Conservation (phyloP, 768 basidiomycete species). For the Suillus discolor region DNA sequence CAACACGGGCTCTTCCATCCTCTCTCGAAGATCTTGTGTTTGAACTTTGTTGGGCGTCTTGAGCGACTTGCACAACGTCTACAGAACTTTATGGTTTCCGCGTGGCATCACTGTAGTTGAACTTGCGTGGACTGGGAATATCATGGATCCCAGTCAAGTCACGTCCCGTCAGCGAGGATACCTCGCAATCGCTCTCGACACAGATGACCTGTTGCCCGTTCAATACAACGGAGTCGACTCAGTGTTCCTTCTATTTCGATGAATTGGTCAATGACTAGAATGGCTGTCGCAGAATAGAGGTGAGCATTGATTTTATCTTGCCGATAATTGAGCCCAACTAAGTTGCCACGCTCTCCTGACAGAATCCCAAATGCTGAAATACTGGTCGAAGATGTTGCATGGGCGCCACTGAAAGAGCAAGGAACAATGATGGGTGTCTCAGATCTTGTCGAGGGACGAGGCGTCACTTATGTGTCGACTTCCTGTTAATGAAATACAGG, state of each 20-base stretch:
- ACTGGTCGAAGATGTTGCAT: neutral
- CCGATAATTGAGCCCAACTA: neutral
- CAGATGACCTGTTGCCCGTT: neutral
- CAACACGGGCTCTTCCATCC: neutral
- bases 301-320: neutral
- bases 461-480: slow-evolving; percentile 39
- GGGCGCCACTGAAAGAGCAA: neutral
- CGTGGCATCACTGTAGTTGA: neutral
- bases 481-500: slow-evolving; percentile 25
- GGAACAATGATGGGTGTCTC: neutral
- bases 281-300: neutral
- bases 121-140: neutral
- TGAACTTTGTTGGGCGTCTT: neutral
- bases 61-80: neutral
- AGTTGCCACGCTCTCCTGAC: neutral
- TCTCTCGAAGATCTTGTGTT: neutral
- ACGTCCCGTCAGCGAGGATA: neutral
- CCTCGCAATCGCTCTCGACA: neutral
- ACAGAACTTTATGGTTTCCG: neutral
- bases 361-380: neutral
- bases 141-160: neutral
- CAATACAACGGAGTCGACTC: neutral
- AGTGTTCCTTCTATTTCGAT: neutral
- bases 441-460: slow-evolving; percentile 36
- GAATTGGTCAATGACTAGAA: neutral